Base-by-base conservation (phyloP, 805 yeast species). In the Groenewaldozyma tartarivorans region DNA sequence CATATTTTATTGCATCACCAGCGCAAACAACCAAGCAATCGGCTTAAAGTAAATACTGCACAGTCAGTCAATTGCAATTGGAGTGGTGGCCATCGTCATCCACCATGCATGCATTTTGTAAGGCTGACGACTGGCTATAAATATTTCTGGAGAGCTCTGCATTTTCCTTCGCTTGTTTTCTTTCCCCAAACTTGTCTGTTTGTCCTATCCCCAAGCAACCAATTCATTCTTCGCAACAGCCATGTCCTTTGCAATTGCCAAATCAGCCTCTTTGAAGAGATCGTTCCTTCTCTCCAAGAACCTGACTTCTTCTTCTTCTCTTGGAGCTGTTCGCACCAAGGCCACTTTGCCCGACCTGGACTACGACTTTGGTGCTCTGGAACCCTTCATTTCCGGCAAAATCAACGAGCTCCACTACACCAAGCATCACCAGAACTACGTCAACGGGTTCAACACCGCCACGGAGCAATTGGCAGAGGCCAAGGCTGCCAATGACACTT, bases 371-470 rank as follows among this genome's bases (percentile, higher is more conserved):
- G 82, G 77, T 50, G 94, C 85, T 19, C 69, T 86, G 41, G 96
- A 86, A 68, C 95, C 96, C 43, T 73, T 64, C 65, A 83, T 86
- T 53, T 77, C 92, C 32, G 94, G 87, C 35, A 77, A 83, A 59
- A 86, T 86, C 66, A 87, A 84, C 64, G 92, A 82, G 62, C 51
- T 58, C 40, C 96, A 86, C 67, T 82, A 86, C 74, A 72, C 78
- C 50, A 87, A 87, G 71, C 96, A 86, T 65, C 95, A 86, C 62
- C 92, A 84, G 66, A 83, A 95, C 26, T 86, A 86, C 57, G 95
- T 85, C 51, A 81, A 73, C 58, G 88, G 92, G 36, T 83, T 75
- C 68, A 87, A 86, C 67, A 63, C 77, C 20, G 86, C 92, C 19
- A 61, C 74, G 50, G 94, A 82, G 62, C 79, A 84, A 64, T 69